A percentile compares a stretch with the other conserved stretches of the same genome.
These are phyloP conservation scores for Cordyceps pruinosa DNA, from an alignment of 2,329 filamentous ascomycete species.

Conservation along the genomic window DNA sequence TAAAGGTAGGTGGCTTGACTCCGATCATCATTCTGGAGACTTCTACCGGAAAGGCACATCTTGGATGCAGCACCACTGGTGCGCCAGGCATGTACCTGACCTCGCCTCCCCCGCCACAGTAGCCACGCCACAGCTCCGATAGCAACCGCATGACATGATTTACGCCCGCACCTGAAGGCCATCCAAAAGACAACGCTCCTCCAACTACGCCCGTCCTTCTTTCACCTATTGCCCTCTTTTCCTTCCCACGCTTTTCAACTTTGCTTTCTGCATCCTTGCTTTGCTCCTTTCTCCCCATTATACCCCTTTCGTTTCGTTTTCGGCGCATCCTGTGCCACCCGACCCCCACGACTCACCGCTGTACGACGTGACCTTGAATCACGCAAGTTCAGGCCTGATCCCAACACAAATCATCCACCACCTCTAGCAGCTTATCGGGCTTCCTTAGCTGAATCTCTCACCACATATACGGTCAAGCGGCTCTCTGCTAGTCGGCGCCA, in stretches of 20 bases:
- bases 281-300: neutral
- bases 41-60: neutral
- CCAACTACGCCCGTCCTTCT: neutral
- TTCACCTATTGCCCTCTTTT: neutral
- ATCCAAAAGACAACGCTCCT: neutral
- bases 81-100: neutral
- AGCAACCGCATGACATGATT: neutral
- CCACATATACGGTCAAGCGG: neutral
- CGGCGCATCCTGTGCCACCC: neutral
- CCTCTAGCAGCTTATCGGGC: neutral
- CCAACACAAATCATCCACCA: neutral
- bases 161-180: neutral
- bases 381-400: slow-evolving; percentile 1
- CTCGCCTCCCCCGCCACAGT: neutral
- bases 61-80: neutral
- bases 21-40: neutral
- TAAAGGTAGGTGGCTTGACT: too few relatives aligned
- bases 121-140: too few relatives aligned
- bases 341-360: neutral
- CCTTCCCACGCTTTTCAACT: neutral
- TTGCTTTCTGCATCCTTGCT: neutral
- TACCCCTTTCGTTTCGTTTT: neutral
- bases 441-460: neutral
- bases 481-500: too few relatives aligned
- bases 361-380: neutral